phyloP scores from a whole-genome alignment of 164 flowering plant species.

The Annona squamosa region DNA sequence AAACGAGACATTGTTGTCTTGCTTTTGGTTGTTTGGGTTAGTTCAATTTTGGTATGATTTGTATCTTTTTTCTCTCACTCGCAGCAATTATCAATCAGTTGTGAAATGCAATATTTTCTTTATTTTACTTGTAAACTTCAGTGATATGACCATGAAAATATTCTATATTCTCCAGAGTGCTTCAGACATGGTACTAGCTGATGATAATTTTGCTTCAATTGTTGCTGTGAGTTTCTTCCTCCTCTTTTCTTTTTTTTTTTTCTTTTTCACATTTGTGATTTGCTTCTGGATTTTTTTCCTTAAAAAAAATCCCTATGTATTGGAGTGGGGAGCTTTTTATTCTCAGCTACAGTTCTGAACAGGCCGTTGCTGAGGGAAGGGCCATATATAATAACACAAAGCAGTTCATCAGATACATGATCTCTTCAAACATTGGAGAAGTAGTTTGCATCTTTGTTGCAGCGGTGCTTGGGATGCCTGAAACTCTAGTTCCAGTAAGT shows the following conservation, averaged over 20 bases:
- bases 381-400: slow-evolving; percentile 97
- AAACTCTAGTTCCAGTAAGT: slow-evolving; percentile 95
- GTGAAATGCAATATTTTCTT: neutral
- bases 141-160: neutral
- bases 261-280: no score
- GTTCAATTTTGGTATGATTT: neutral
- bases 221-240: slow-evolving; percentile 63
- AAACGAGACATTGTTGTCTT: neutral
- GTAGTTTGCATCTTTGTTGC: slow-evolving; percentile 99
- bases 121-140: neutral
- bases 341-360: slow-evolving; percentile 18
- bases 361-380: slow-evolving; percentile 99
- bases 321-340: neutral
- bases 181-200: slow-evolving; percentile 97
- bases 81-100: neutral
- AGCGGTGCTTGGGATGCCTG: slow-evolving; percentile 97
- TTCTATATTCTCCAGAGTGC: slow-evolving; percentile 66
- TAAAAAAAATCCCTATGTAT: no score
- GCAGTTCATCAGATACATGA: slow-evolving; percentile 99
- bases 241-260: neutral
- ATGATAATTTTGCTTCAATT: slow-evolving; percentile 97
- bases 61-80: neutral
- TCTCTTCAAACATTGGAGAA: slow-evolving; percentile 98
- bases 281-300: no score
- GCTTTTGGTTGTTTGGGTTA: neutral